Conservation (phyloP, 768 basidiomycete species). For the Mycena haematopus region DNA sequence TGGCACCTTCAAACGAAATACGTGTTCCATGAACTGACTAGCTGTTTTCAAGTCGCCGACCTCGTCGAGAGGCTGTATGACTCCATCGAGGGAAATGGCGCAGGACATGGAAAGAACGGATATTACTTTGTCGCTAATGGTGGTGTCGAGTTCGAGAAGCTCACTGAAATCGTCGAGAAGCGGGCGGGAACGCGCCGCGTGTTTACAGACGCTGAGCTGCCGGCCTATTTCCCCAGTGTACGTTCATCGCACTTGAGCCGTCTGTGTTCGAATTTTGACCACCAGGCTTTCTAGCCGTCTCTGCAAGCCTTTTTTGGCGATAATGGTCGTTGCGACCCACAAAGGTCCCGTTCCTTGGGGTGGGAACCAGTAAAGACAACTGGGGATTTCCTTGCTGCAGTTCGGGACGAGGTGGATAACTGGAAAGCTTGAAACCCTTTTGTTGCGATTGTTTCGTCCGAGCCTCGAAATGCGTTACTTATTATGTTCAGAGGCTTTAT, state of each 20-base stretch:
- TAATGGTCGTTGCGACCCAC: not conserved
- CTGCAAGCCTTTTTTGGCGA: not conserved
- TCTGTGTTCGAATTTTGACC: not conserved
- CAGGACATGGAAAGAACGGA: not conserved
- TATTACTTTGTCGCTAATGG: not conserved
- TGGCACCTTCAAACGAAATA: not conserved
- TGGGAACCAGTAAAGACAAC: not conserved
- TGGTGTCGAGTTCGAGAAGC: not conserved
- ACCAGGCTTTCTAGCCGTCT: not conserved
- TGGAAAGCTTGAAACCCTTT: not conserved
- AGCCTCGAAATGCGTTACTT: no score
- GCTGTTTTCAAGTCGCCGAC: not conserved
- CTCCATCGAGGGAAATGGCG: not conserved
- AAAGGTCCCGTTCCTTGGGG: not conserved
- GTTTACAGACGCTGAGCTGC: not conserved
- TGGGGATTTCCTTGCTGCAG: slow-evolving; percentile 26
- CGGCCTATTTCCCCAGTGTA: not conserved
- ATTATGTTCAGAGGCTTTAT: no score
- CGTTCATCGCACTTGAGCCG: not conserved
- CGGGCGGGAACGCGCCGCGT: not conserved
- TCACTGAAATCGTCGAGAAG: not conserved
- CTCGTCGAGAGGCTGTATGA: not conserved
- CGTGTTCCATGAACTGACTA: not conserved
- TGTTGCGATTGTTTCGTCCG: no score
- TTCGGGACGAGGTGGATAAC: slow-evolving; percentile 39